A percentile compares a stretch with the other conserved stretches of the same genome.
Conservation (phyloP, 2,329 filamentous ascomycete genomes). For the Aspergillus brunneoviolaceus region DNA sequence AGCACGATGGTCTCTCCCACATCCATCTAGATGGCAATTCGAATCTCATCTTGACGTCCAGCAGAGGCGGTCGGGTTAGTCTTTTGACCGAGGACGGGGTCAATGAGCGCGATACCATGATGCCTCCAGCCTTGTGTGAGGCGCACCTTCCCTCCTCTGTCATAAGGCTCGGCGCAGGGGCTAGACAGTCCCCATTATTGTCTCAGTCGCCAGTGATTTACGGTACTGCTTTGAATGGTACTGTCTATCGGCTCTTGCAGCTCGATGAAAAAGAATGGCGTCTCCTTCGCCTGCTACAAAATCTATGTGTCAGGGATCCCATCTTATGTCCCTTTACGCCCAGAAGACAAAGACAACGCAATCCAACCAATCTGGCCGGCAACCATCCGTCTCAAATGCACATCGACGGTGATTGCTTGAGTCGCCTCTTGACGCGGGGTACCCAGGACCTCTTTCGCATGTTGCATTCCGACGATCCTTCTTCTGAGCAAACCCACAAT, state of each 20-base stretch:
- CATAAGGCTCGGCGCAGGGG: conserved; percentile 28
- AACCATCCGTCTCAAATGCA: conserved; percentile 56
- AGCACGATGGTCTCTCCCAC: conserved; percentile 36
- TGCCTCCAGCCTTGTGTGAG: conserved; percentile 30
- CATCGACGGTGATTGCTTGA: conserved; percentile 66
- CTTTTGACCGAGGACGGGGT: conserved; percentile 31
- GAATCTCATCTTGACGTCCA: conserved; percentile 52
- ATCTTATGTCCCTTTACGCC: conserved; percentile 53
- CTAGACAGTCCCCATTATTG: conserved; percentile 16
- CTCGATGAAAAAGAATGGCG: conserved; percentile 63
- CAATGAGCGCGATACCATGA: conserved; percentile 30
- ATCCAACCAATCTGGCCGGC: conserved; percentile 30
- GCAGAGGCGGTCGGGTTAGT: conserved; percentile 53
- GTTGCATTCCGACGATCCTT: conserved; percentile 27
- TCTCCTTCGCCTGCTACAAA: conserved; percentile 72
- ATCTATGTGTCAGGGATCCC: conserved; percentile 56
- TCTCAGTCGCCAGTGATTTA: conserved; percentile 52
- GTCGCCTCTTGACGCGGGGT: conserved; percentile 52
- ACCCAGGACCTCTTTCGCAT: conserved; percentile 31
- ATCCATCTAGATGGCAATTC: conserved; percentile 39
- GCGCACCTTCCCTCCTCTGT: conserved; percentile 38
- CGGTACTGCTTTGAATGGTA: conserved; percentile 68
- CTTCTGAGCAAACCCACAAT: conserved; percentile 7
- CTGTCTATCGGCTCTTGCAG: conserved; percentile 67
- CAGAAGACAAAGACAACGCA: conserved; percentile 29